Evolutionary conservation across 345 rosid genomes (phyloP).

Genomic region (Syzygium jambos): DNA sequence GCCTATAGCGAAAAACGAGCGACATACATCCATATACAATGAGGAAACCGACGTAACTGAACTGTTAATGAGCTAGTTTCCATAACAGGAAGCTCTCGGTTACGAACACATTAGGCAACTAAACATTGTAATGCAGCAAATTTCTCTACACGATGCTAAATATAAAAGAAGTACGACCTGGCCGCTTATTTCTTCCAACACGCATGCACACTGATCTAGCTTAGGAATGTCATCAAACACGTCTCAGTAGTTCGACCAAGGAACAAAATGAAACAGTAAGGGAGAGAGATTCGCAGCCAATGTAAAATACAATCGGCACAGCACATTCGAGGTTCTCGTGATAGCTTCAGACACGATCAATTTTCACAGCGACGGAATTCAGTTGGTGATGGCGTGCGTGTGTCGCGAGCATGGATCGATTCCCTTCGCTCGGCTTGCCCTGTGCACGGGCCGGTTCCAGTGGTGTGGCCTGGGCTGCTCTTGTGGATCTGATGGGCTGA

Average conservation of each 20-base stretch:
- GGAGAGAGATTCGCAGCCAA: background rate
- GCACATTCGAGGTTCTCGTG: background rate
- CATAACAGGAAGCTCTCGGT: fast-evolving
- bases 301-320: background rate
- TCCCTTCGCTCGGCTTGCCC: no score
- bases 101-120: background rate
- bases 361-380: background rate
- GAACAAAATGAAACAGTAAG: background rate
- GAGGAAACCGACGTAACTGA: background rate
- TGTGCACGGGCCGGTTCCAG: background rate
- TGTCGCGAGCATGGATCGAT: no score
- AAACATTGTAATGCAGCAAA: background rate
- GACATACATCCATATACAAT: fast-evolving
- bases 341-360: background rate
- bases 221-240: background rate
- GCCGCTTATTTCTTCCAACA: background rate
- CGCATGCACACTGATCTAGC: background rate
- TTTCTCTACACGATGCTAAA: background rate
- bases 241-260: background rate
- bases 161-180: background rate
- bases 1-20: background rate
- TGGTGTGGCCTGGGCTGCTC: background rate
- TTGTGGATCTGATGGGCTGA: background rate
- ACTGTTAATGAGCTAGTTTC: background rate
- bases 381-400: no score